These are phyloP conservation scores for Gastrolobium villosum DNA, from an alignment of 306 rosid species.

Conservation along the genomic window DNA sequence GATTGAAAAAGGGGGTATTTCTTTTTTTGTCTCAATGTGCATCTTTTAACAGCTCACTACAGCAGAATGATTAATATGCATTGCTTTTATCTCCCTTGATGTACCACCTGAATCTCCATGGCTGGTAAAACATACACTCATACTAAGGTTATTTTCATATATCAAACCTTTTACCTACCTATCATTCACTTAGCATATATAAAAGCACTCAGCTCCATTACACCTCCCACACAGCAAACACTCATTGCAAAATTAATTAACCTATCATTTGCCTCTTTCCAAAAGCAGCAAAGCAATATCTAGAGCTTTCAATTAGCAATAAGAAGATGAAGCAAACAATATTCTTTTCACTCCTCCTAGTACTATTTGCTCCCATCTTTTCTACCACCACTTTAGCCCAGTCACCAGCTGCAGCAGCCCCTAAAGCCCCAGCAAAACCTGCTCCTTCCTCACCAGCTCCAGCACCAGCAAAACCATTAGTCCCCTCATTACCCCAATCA, in stretches of 20 bases:
- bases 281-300: constrained; percentile 5
- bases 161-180: constrained; percentile 50
- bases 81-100: constrained; percentile 40
- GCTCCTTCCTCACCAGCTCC: constrained; percentile 37
- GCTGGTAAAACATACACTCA: constrained; percentile 35
- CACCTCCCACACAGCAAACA: constrained; percentile 37
- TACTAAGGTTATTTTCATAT: constrained; percentile 36
- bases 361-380: constrained; percentile 23
- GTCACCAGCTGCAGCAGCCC: constrained; percentile 64
- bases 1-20: constrained; percentile 28
- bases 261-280: constrained; percentile 26
- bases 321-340: constrained; percentile 46
- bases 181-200: constrained; percentile 41
- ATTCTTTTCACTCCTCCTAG: constrained; percentile 38
- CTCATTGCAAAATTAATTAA: constrained; percentile 23
- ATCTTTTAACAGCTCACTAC: constrained; percentile 30
- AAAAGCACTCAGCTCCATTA: constrained; percentile 34
- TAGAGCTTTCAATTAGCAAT: neutral
- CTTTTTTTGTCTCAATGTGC: constrained; percentile 14
- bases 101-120: constrained; percentile 43
- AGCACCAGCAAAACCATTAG: constrained; percentile 53
- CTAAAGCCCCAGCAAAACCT: constrained; percentile 50
- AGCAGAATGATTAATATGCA: no score
- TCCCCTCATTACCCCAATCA: constrained; percentile 51
- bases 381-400: constrained; percentile 48